phyloP scores from a whole-genome alignment of 2,329 filamentous ascomycete genomes.

The Pestalotiopsis sp. region DNA sequence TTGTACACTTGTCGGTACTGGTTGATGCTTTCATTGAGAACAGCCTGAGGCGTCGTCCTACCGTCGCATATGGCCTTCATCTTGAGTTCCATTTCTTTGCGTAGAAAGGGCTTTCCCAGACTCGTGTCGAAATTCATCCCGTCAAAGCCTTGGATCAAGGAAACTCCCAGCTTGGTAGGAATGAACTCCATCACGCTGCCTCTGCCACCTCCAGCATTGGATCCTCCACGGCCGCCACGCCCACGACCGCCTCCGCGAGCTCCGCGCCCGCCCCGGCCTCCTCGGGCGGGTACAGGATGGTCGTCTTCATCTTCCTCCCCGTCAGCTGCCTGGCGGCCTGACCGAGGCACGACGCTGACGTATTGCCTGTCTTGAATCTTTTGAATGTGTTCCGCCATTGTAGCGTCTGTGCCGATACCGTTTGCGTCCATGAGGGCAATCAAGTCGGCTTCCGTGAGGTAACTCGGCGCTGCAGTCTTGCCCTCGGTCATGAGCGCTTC shows the following conservation, averaged over 20 bases:
- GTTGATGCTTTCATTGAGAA: slow-evolving; percentile 80
- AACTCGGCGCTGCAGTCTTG: slow-evolving; percentile 82
- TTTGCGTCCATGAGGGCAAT: slow-evolving; percentile 98
- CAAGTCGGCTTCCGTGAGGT: slow-evolving; percentile 92
- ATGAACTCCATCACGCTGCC: slow-evolving; percentile 80
- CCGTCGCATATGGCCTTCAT: slow-evolving; percentile 98
- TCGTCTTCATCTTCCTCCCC: slow-evolving; percentile 37
- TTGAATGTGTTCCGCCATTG: slow-evolving; percentile 97
- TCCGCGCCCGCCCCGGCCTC: slow-evolving; percentile 49
- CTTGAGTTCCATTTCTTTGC: slow-evolving; percentile 96
- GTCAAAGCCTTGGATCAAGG: slow-evolving; percentile 92
- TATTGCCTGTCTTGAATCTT: slow-evolving; percentile 93
- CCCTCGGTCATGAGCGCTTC: slow-evolving; percentile 90
- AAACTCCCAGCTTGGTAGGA: slow-evolving; percentile 87
- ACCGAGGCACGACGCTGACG: slow-evolving; percentile 64
- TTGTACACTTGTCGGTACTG: slow-evolving; percentile 88
- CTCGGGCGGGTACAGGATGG: slow-evolving; percentile 37
- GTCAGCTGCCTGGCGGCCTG: slow-evolving; percentile 35
- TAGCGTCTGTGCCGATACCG: slow-evolving; percentile 96
- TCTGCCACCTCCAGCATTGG: slow-evolving; percentile 38
- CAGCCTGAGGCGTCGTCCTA: slow-evolving; percentile 69
- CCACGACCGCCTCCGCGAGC: slow-evolving; percentile 51
- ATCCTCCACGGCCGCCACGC: slow-evolving; percentile 42
- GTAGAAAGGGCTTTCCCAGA: slow-evolving; percentile 90
- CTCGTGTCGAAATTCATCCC: slow-evolving; percentile 91